Evolutionary conservation across 345 rosid genomes (phyloP), one percentile per base, ranked within the genome.

Genomic region (Excoecaria agallocha): DNA sequence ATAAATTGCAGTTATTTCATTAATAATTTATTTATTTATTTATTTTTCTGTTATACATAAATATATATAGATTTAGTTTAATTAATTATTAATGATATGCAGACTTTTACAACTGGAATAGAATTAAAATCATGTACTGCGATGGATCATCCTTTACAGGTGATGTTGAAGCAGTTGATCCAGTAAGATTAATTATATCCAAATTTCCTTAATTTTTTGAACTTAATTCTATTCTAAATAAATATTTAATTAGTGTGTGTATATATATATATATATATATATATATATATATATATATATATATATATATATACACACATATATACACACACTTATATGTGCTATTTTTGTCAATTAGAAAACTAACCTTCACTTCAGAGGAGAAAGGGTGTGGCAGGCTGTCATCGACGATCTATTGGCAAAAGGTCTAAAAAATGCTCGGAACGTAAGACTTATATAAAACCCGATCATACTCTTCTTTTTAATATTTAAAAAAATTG

Each of bases 111-210:
- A 88, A 93, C 70, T 95, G 97, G 96, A 95, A 93, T 65, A 79
- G 92, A 79, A 81, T 96, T 71, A 91, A 90, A 84, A 82, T 96
- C 73, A 84, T 97, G 80, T 96, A 96, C 81, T 96, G 98, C 51
- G 98, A 96, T 59, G 98, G 98, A 3, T 81, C 96, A 77, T 93
- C 99, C 0, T 93, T 89, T 71, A 91, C 97, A 45, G 98, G 99
- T 46, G 94, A 96, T 76, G 90, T 91, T 24, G 85, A 86, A 82
- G 85, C 80, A 62, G 96, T 93, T 22, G 79, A 91, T 73, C 88
- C 90, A 35, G 96, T 91, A 77, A 86, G 90, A 84, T 73, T 10
- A 50, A 2, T 73, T 2, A 50, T n/a, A n/a, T 50, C 15, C 3
- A 11, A 50, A 50, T 50, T 10, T 50, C 12, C 12, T 50, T 6